Base-by-base conservation (phyloP, 2,329 filamentous ascomycete species). In the Aspergillus flavus region DNA sequence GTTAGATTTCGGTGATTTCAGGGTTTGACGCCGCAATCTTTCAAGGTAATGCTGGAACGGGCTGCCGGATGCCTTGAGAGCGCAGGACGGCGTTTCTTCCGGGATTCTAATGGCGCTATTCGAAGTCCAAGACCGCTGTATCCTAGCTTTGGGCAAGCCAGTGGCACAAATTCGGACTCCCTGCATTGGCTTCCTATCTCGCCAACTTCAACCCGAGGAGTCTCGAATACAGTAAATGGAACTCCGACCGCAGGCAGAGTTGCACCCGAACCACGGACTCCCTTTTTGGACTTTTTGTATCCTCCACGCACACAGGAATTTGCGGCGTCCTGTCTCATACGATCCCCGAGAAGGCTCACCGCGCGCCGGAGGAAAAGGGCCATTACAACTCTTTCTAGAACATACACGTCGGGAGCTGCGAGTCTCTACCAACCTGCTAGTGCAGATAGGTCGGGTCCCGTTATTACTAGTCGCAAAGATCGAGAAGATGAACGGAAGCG, bases 11-110 rank as follows among this genome's bases (percentile, higher is more conserved):
- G 71, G 70, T 71, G 71, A 73, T 63, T 63, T 67, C 60, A 67
- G 68, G 69, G 70, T 68, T 71, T 64, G 64, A 69, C 63, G 60
- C 68, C 69, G 69, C 68, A 69, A 72, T 67, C 66, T 66, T 70
- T 64, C 68, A 67, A 75, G 78, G 81, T 78, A 74, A 84, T 84
- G 82, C 81, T 84, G 72, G 82, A 84, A 80, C 81, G 82, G 73
- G 79, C 81, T 69, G 76, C 79, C 64, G 77, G 80, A 77, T 82
- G 79, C 72, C 76, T 83, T 73, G 81, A 84, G 74, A 80, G 76
- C 76, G 81, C 80, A 71, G 80, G 81, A 70, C 77, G 80, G 74
- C 77, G 78, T 76, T 72, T 82, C 65, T 72, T 81, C 65, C 76
- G 76, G 66, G 76, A 79, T 65, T 69, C 78, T 59, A 76, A 78